Conservation (phyloP, 345 rosid species). For the Brassica nigra region DNA sequence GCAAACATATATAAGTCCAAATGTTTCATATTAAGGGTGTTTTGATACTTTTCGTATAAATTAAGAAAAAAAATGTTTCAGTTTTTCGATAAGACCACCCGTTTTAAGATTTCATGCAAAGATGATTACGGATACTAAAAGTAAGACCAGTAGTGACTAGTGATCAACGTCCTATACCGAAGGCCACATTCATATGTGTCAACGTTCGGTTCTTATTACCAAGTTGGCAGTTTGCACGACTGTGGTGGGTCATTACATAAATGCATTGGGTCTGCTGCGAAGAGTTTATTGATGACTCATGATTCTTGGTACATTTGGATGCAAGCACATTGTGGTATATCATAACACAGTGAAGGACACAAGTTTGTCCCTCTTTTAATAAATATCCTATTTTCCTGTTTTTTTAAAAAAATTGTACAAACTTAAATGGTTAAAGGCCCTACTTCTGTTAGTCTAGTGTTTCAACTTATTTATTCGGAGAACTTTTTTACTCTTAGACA, state of each 20-base stretch:
- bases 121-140: not conserved
- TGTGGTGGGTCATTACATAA: conserved; percentile 4
- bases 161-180: not conserved
- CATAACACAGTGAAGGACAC: conserved; percentile 25
- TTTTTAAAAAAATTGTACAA: not conserved
- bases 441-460: not conserved
- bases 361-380: not conserved
- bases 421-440: not conserved
- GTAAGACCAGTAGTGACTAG: not conserved
- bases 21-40: not conserved
- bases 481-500: not conserved
- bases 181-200: not conserved
- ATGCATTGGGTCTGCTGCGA: not conserved
- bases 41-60: not conserved
- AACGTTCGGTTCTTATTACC: not conserved
- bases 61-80: not conserved
- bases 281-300: not conserved
- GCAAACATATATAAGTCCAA: not conserved
- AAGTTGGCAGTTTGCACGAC: conserved; percentile 8
- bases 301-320: conserved; percentile 1
- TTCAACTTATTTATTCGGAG: not conserved
- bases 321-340: not conserved
- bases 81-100: not conserved
- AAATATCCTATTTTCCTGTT: not conserved
- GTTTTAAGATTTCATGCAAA: not conserved